Base-by-base conservation (phyloP, 2,329 filamentous ascomycete genomes). In the Epichloe uncinata region DNA sequence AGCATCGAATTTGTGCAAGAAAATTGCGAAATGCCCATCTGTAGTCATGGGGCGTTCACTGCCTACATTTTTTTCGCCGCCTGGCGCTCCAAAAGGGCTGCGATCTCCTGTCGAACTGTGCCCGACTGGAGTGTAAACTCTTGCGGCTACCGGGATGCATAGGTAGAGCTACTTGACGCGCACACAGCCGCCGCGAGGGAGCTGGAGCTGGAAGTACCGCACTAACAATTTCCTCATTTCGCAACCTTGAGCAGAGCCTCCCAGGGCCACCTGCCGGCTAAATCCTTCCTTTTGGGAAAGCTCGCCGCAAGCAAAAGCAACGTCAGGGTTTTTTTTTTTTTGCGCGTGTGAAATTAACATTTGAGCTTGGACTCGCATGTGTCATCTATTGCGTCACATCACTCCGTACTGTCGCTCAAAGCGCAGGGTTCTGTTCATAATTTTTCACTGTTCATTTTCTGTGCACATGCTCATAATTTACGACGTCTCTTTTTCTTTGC, bases 161-260 rank as follows among this genome's bases (percentile, higher is more conserved):
- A 53, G 58, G 58, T 60, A 55, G 41, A 42, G 53, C 51, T 61
- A 58, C 63, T 55, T 59, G 50, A 55, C 58, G 55, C 54, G 54
- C 49, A 55, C 55, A 51, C 55, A 57, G 57, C 54, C 54, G 54
- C 56, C 55, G 46, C 50, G 42, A 46, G 45, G 51, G 49, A 52
- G 51, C 48, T 45, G 52, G 48, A 55, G 53, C 40, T 49, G 48
- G 48, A 68, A 57, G 66, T 68, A 68, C 57, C 61, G 42, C 65
- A 53, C 57, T 69, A 69, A 69, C 66, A 68, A 67, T 67, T 66
- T 60, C 46, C 47, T 48, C 40, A 46, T 38, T 43, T 35, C 46
- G 54, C 48, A 41, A 59, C 54, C 47, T 52, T 33, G 34, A 20
- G 36, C 26, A 18, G 40, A 45, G 40, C n/a, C n/a, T n/a, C n/a